A percentile compares a stretch with the other conserved stretches of the same genome.
Conservation (phyloP, 176 grass and related monocot species). For the Aegilops umbellulata region DNA sequence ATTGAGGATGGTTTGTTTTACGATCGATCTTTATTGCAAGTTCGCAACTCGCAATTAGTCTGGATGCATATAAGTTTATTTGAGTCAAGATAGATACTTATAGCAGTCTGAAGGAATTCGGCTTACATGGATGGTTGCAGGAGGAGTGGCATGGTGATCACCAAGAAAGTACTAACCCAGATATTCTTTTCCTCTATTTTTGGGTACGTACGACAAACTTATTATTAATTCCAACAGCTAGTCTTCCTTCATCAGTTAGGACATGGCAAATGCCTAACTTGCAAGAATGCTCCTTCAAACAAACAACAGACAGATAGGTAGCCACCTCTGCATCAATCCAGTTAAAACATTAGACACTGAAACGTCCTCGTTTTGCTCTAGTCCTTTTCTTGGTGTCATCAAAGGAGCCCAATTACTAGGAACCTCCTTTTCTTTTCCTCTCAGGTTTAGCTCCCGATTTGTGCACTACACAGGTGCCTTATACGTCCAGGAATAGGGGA, state of each 20-base stretch:
- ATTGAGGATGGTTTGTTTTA: not conserved
- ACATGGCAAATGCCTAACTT: not conserved
- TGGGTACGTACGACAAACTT: constrained; percentile 47
- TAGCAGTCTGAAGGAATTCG: not conserved
- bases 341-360: not conserved
- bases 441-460: not conserved
- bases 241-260: not conserved
- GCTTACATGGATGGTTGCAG: constrained; percentile 37
- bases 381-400: not conserved
- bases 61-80: not conserved
- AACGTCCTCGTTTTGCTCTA: not conserved
- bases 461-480: constrained; percentile 16
- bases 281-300: not conserved
- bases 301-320: not conserved
- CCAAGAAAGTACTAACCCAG: constrained; percentile 59
- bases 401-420: constrained; percentile 11
- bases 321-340: not conserved
- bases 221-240: constrained; percentile 1
- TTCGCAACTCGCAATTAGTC: not conserved
- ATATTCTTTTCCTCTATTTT: constrained; percentile 80
- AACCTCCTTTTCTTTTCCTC: not conserved
- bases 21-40: not conserved
- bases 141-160: constrained; percentile 41
- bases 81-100: not conserved
- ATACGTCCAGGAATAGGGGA: constrained; percentile 14